Conservation (phyloP, 352 stramenopile genomes). For the Phytophthora vignae region DNA sequence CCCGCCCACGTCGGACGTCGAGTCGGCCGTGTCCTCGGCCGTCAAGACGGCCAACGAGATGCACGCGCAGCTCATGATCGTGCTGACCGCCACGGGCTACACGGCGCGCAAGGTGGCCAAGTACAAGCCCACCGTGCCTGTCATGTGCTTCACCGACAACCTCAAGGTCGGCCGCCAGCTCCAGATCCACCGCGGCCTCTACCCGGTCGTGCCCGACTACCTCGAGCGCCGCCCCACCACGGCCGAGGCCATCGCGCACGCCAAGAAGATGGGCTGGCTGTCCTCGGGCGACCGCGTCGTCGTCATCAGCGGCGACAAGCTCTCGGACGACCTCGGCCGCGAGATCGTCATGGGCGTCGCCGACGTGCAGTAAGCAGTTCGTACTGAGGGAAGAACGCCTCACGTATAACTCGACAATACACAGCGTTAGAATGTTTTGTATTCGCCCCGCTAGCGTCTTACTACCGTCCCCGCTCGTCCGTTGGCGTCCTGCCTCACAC, state of each 20-base stretch:
- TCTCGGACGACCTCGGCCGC: conserved; percentile 82
- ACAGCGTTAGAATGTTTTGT: conserved; percentile 28
- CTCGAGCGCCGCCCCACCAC: conserved; percentile 69
- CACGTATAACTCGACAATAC: conserved; percentile 24
- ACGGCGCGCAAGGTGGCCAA: conserved; percentile 89
- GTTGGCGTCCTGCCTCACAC: conserved; percentile 32
- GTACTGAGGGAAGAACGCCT: no score
- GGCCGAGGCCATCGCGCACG: conserved; percentile 89
- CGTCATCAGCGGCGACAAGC: conserved; percentile 82
- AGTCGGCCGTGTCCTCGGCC: conserved; percentile 84
- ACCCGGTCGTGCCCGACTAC: conserved; percentile 72
- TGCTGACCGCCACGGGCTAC: conserved; percentile 84
- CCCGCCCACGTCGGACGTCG: conserved; percentile 72
- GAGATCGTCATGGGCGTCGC: conserved; percentile 88
- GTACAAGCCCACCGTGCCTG: conserved; percentile 92
- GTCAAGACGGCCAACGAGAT: conserved; percentile 89
- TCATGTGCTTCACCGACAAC: conserved; percentile 91
- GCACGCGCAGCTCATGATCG: conserved; percentile 86
- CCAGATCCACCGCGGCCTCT: conserved; percentile 90
- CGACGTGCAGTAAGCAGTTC: conserved; percentile 67
- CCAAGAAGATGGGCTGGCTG: conserved; percentile 93
- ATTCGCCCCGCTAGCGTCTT: background rate
- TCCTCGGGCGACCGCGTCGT: conserved; percentile 91
- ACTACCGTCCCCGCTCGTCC: conserved; percentile 9
- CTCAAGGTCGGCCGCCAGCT: conserved; percentile 92